Base-by-base conservation (phyloP, 2,329 filamentous ascomycete genomes). In the Aureobasidium sp. region DNA sequence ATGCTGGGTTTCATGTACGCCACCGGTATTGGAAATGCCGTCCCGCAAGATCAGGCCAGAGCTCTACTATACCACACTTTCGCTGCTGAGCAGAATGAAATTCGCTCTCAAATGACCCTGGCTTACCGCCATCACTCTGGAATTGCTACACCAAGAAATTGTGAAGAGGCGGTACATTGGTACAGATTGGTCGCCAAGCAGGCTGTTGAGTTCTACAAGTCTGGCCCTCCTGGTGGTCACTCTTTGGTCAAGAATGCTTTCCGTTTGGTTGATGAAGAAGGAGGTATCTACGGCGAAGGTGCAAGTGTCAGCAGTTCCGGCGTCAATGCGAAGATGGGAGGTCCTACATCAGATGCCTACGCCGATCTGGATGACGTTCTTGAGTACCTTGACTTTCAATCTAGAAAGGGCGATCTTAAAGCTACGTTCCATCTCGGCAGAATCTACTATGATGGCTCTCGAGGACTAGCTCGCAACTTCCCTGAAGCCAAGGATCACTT, bases 1-100 rank as follows among this genome's bases (percentile, higher is more conserved):
- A 97, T 99, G 93, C 73, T 97, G 51, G 94, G 90, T 0, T 85
- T 99, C 68, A 94, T 96, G 83, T 93, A 99, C 75, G 92, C 92
- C 39, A 99, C 94, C 0, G 94, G 94, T 0, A 81, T 99, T 62
- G 92, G 90, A 16, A 85, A 85, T 37, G 87, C 86, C 1, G 90
- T 96, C 6, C 84, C 89, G 71, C 83, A 85, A 47, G 89, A 99
- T 69, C 94, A 97, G 75, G 92, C 92, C 11, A 92, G 91, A 74
- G 91, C 94, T 4, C 80, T 97, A 68, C 79, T 97, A 45, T 97
- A 97, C 74, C 93, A 99, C 73, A 96, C 90, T 0, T 94, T 97
- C 72, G 93, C 94, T 0, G 94, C 94, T 0, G 81, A 91, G 66
- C 85, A 85, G 60, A 93, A 91, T 25, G 86, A 96, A 70, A 88